Conservation (phyloP, 768 basidiomycete species). For the Russula earlei region DNA sequence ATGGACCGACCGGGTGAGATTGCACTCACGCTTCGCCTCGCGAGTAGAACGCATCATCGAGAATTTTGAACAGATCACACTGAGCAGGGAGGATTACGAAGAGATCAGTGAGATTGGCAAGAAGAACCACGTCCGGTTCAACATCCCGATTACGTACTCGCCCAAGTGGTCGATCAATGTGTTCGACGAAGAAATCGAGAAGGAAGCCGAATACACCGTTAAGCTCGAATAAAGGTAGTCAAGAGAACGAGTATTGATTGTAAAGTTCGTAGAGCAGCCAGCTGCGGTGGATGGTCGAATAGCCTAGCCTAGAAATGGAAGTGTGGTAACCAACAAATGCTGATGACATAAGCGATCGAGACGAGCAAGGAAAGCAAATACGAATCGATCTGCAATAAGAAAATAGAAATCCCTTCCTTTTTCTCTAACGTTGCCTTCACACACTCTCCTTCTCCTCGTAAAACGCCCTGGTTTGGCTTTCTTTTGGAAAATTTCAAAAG, state of each 20-base stretch:
- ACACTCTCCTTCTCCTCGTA: neutral
- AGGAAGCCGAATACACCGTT: neutral
- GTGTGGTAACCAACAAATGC: too few species aligned
- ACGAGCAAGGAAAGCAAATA: neutral
- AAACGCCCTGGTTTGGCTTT: neutral
- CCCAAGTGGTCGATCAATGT: slow-evolving; percentile 65
- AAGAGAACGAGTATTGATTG: too few species aligned
- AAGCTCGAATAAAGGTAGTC: neutral
- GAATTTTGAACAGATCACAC: slow-evolving; percentile 68
- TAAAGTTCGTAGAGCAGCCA: neutral
- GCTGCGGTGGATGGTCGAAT: too few species aligned
- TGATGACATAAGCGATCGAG: neutral
- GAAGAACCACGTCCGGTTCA: slow-evolving; percentile 43
- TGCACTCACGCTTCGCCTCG: neutral
- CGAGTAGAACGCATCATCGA: slow-evolving; percentile 49
- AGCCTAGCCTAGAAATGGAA: too few species aligned
- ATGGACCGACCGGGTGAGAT: too few species aligned
- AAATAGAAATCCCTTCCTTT: neutral
- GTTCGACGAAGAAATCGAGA: slow-evolving; percentile 57
- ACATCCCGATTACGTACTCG: slow-evolving; percentile 51
- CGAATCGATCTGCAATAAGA: neutral
- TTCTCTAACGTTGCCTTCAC: neutral
- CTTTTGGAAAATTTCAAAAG: neutral
- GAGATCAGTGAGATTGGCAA: slow-evolving; percentile 43
- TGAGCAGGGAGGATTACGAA: slow-evolving; percentile 60